Percentiles rank a stretch among this genome's conserved stretches.
phyloP scores from a whole-genome alignment of 768 basidiomycete genomes.

The Dioszegia hungarica region DNA sequence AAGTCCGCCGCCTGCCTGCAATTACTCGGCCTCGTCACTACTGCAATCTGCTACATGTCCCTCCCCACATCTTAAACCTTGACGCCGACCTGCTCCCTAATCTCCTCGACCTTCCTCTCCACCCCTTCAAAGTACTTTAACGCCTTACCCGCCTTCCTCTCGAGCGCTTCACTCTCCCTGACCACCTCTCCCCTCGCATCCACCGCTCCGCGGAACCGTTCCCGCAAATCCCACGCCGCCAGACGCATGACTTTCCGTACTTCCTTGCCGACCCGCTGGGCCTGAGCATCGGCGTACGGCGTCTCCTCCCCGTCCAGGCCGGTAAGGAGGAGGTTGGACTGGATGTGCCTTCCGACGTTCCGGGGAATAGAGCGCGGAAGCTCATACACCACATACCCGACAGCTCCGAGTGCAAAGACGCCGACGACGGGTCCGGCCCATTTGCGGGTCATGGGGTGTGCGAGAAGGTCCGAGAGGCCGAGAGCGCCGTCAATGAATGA shows the following conservation, averaged over 20 bases:
- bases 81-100: slow-evolving; percentile 24
- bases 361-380: slow-evolving; percentile 82
- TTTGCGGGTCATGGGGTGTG: slow-evolving; percentile 65
- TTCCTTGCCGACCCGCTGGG: slow-evolving; percentile 69
- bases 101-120: slow-evolving; percentile 51
- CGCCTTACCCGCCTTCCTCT: slow-evolving; percentile 66
- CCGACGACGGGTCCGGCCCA: slow-evolving; percentile 87
- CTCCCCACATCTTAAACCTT: background rate
- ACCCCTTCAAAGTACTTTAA: slow-evolving; percentile 66
- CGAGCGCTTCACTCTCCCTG: slow-evolving; percentile 66
- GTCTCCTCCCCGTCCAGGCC: slow-evolving; percentile 51
- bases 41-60: too few species aligned
- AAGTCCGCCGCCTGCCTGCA: too few species aligned
- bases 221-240: slow-evolving; percentile 82
- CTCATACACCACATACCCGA: slow-evolving; percentile 70
- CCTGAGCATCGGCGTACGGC: slow-evolving; percentile 64
- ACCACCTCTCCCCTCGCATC: slow-evolving; percentile 77
- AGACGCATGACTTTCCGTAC: slow-evolving; percentile 87
- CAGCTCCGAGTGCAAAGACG: slow-evolving; percentile 51
- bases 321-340: slow-evolving; percentile 54
- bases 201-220: slow-evolving; percentile 72
- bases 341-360: slow-evolving; percentile 80
- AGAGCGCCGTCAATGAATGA: slow-evolving; percentile 72
- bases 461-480: slow-evolving; percentile 69
- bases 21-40: background rate